Evolutionary conservation across 1,284 basidiomycete species (phyloP).

Genomic region (Leccinum ambiguum): DNA sequence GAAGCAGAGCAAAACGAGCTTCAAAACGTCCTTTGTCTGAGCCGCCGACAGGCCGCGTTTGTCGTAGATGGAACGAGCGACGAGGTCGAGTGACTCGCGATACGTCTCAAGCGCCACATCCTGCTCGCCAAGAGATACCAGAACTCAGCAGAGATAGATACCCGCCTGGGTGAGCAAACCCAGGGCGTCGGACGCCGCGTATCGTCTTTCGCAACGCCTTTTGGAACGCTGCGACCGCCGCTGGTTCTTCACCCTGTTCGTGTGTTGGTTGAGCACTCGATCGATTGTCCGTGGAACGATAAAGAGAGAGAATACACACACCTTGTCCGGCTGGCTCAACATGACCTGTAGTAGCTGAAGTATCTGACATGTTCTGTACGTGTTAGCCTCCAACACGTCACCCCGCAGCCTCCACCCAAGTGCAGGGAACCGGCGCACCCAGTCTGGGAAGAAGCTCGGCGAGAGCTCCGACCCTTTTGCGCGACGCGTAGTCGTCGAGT

Average conservation of each 20-base stretch:
- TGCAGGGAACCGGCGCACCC: constrained; percentile 66
- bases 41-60: constrained; percentile 54
- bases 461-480: constrained; percentile 80
- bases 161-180: no score
- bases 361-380: constrained; percentile 74
- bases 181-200: no score
- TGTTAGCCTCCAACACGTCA: constrained; percentile 63
- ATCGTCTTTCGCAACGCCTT: constrained; percentile 48
- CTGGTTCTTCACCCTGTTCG: constrained; percentile 27
- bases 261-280: constrained; percentile 4
- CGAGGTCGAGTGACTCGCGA: constrained; percentile 37
- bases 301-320: constrained; percentile 9
- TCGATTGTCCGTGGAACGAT: neutral
- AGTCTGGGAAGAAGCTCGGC: constrained; percentile 77
- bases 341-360: constrained; percentile 74
- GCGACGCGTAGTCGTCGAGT: constrained; percentile 74
- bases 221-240: constrained; percentile 49
- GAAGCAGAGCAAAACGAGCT: constrained; percentile 64
- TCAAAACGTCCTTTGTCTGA: constrained; percentile 81
- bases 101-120: no score
- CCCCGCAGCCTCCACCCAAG: constrained; percentile 69
- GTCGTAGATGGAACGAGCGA: constrained; percentile 53
- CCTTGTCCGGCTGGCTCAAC: constrained; percentile 49
- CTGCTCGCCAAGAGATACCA: no score
- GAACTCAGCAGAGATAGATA: no score